These are phyloP conservation scores for Aspergillus carbonarius DNA, from an alignment of 2,329 filamentous ascomycete genomes.

Conservation along the genomic window DNA sequence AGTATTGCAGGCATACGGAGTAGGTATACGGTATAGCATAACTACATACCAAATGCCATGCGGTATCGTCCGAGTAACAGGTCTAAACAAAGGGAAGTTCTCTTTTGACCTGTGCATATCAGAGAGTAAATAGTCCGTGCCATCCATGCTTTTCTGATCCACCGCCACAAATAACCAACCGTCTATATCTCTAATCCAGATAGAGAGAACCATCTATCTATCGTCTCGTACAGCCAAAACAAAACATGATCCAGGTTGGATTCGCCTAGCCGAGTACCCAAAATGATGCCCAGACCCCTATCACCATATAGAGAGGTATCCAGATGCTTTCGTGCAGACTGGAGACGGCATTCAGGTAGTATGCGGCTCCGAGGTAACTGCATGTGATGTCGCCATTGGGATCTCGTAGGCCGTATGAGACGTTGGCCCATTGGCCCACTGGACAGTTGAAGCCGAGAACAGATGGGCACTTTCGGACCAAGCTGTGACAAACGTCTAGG, in stretches of 20 bases:
- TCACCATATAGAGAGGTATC: slow-evolving; percentile 2
- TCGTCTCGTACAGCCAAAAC: background rate
- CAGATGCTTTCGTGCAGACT: background rate
- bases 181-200: background rate
- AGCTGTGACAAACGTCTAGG: slow-evolving; percentile 78
- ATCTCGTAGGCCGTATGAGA: slow-evolving; percentile 51
- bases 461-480: slow-evolving; percentile 83
- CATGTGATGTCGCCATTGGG: slow-evolving; percentile 50
- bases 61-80: background rate
- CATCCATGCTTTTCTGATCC: background rate
- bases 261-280: slow-evolving; percentile 8
- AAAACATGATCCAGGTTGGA: background rate
- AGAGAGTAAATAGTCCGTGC: too few relatives aligned
- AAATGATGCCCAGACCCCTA: slow-evolving; percentile 16
- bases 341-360: slow-evolving; percentile 42
- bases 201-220: background rate
- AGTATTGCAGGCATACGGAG: too few relatives aligned
- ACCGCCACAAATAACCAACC: background rate
- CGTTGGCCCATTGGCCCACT: slow-evolving; percentile 46
- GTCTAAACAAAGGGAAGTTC: background rate
- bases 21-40: too few relatives aligned
- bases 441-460: slow-evolving; percentile 76
- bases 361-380: slow-evolving; percentile 62
- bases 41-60: background rate
- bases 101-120: background rate